phyloP scores from a whole-genome alignment of 2,329 filamentous ascomycete genomes.

The Arthrocladium fulminans region DNA sequence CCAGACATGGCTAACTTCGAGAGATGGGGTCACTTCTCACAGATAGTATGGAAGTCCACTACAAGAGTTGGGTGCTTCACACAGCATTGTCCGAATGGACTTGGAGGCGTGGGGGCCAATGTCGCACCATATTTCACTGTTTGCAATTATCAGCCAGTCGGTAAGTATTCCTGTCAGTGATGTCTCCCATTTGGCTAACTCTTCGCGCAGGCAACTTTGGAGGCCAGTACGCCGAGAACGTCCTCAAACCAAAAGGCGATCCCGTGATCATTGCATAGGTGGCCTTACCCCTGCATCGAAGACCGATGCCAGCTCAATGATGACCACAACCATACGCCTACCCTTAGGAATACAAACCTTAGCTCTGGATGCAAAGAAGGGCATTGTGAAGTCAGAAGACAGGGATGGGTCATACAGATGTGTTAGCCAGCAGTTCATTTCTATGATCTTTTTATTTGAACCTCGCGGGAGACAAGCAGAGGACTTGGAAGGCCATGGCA shows the following conservation, averaged over 20 bases:
- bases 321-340: background rate
- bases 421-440: too few relatives aligned
- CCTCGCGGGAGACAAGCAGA: too few relatives aligned
- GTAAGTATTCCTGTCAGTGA: slow-evolving; percentile 41
- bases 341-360: background rate
- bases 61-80: slow-evolving; percentile 55
- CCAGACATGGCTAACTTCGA: slow-evolving; percentile 57
- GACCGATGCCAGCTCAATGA: background rate
- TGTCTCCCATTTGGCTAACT: slow-evolving; percentile 21
- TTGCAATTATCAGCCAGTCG: slow-evolving; percentile 74
- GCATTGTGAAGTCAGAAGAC: too few relatives aligned
- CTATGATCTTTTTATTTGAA: too few relatives aligned
- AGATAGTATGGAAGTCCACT: slow-evolving; percentile 62
- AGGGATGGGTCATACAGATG: too few relatives aligned
- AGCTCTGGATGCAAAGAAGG: too few relatives aligned
- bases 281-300: background rate
- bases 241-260: slow-evolving; percentile 35
- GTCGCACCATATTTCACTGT: slow-evolving; percentile 62
- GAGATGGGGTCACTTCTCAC: slow-evolving; percentile 64
- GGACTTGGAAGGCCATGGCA: too few relatives aligned
- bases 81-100: slow-evolving; percentile 33
- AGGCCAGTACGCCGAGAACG: slow-evolving; percentile 46
- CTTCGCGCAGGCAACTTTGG: slow-evolving; percentile 44
- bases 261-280: slow-evolving; percentile 25
- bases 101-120: slow-evolving; percentile 35